phyloP scores from a whole-genome alignment of 441 rosid genomes.

The Gossypium trilobum region DNA sequence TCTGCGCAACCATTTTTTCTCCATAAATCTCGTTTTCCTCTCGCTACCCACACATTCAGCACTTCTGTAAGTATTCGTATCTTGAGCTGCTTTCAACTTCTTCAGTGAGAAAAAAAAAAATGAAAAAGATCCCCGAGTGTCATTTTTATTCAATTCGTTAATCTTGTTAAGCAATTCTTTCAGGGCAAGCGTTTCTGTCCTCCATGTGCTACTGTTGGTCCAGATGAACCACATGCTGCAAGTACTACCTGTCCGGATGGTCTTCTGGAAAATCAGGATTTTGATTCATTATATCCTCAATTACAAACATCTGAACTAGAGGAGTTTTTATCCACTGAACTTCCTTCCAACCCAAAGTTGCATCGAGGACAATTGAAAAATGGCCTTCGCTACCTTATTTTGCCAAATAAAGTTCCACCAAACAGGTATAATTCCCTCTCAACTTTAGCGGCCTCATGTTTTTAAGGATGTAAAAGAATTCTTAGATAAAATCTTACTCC shows the following conservation, averaged over 20 bases:
- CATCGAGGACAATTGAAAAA: conserved; percentile 73
- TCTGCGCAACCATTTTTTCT: conserved; percentile 35
- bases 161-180: conserved; percentile 14
- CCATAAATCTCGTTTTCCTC: conserved; percentile 52
- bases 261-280: conserved; percentile 59
- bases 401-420: conserved; percentile 93
- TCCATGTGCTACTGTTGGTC: conserved; percentile 75
- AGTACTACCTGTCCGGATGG: conserved; percentile 83
- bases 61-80: conserved; percentile 38
- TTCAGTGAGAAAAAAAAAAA: not conserved
- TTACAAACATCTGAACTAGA: conserved; percentile 37
- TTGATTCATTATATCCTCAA: conserved; percentile 47
- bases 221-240: conserved; percentile 97
- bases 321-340: conserved; percentile 57
- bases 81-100: not conserved
- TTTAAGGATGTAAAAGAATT: not conserved
- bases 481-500: not conserved
- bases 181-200: conserved; percentile 43
- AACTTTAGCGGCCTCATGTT: conserved; percentile 6
- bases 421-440: conserved; percentile 48
- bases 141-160: not conserved
- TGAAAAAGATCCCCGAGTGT: not conserved
- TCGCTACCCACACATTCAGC: conserved; percentile 30
- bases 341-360: conserved; percentile 86
- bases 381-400: conserved; percentile 89